Evolutionary conservation across 2,329 filamentous ascomycete genomes (phyloP).

Genomic region (Aureobasidium lini): DNA sequence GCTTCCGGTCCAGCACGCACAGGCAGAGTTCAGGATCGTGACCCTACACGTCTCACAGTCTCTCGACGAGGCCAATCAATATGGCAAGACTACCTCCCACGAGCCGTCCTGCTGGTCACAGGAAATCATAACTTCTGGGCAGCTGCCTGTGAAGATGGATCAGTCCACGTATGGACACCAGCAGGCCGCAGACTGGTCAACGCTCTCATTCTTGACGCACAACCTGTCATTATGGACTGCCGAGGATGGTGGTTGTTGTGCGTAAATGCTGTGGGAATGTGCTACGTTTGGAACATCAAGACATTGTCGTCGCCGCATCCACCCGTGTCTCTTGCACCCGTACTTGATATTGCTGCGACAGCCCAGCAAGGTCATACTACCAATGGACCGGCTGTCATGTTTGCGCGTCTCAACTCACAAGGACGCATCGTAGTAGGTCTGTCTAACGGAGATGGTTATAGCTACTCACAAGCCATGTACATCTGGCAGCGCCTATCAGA

Average conservation of each 20-base stretch:
- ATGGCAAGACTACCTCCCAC: slow-evolving; percentile 91
- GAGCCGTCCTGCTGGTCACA: slow-evolving; percentile 79
- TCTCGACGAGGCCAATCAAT: slow-evolving; percentile 71
- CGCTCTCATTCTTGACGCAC: slow-evolving; percentile 78
- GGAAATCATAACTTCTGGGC: slow-evolving; percentile 90
- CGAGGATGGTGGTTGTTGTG: slow-evolving; percentile 83
- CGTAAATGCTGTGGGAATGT: slow-evolving; percentile 80
- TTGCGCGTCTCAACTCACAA: slow-evolving; percentile 80
- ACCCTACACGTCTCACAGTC: slow-evolving; percentile 77
- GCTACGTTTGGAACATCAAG: slow-evolving; percentile 88
- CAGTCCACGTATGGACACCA: slow-evolving; percentile 83
- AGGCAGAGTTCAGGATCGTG: slow-evolving; percentile 56
- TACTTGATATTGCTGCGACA: slow-evolving; percentile 78
- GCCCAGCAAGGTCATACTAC: slow-evolving; percentile 73
- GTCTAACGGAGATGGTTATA: slow-evolving; percentile 89
- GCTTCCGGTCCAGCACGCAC: slow-evolving; percentile 55
- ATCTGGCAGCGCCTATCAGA: slow-evolving; percentile 95
- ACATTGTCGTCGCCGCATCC: slow-evolving; percentile 79
- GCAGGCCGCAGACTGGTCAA: slow-evolving; percentile 81
- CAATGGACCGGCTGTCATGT: slow-evolving; percentile 75
- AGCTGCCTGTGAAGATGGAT: slow-evolving; percentile 87
- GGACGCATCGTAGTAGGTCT: slow-evolving; percentile 84
- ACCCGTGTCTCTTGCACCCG: slow-evolving; percentile 78
- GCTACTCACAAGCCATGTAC: slow-evolving; percentile 78
- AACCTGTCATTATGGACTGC: slow-evolving; percentile 89